phyloP scores from a whole-genome alignment of 768 basidiomycete genomes.

The Exsudoporus frostii region DNA sequence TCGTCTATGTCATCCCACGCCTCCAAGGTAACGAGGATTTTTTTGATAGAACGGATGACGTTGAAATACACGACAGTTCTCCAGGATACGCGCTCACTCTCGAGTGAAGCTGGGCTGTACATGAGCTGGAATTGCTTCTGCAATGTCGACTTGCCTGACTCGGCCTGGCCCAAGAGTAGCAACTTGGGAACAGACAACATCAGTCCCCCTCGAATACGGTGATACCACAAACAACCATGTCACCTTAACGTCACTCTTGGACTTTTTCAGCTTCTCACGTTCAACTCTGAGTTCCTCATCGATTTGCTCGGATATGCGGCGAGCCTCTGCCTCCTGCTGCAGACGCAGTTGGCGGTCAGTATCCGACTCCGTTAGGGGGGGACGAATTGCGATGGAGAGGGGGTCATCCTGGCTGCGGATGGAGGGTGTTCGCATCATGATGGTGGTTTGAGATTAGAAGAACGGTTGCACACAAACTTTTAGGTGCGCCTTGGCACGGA shows the following conservation, averaged over 20 bases:
- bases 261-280: constrained; percentile 59
- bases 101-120: constrained; percentile 69
- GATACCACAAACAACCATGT: not conserved
- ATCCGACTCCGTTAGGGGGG: constrained; percentile 64
- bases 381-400: constrained; percentile 61
- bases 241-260: constrained; percentile 76
- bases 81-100: constrained; percentile 70
- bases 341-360: constrained; percentile 60
- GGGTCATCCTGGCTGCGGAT: constrained; percentile 77
- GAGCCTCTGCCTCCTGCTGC: constrained; percentile 67
- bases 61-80: constrained; percentile 74
- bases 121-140: constrained; percentile 81
- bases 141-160: constrained; percentile 74
- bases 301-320: constrained; percentile 73
- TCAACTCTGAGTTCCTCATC: constrained; percentile 77
- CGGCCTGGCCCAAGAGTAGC: constrained; percentile 74
- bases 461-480: not conserved
- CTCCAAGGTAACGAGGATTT: constrained; percentile 63
- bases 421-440: constrained; percentile 65
- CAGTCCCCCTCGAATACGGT: constrained; percentile 1
- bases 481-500: too few relatives aligned
- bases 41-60: constrained; percentile 66
- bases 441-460: constrained; percentile 34
- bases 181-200: constrained; percentile 42
- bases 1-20: constrained; percentile 59